These are phyloP conservation scores for Fusarium globosum DNA, from an alignment of 2,329 filamentous ascomycete species.

Conservation along the genomic window DNA sequence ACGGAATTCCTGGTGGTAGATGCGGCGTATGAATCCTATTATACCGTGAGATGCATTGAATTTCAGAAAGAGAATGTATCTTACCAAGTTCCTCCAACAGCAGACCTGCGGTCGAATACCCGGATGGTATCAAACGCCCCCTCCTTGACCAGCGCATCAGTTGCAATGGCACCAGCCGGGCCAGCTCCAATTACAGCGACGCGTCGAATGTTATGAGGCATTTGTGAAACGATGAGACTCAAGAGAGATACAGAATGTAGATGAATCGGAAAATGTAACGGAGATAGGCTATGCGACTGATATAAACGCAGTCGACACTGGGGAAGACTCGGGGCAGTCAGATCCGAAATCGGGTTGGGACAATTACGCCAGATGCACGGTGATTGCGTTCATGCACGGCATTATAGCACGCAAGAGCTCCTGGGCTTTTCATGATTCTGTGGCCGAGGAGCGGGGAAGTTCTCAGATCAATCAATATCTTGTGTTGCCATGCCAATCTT, in stretches of 20 bases:
- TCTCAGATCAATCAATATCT: background rate
- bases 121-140: slow-evolving; percentile 20
- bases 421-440: background rate
- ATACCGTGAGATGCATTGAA: background rate
- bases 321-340: background rate
- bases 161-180: slow-evolving; percentile 29
- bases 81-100: slow-evolving; percentile 25
- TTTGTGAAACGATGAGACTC: accelerated
- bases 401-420: background rate
- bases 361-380: background rate
- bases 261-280: background rate
- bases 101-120: slow-evolving; percentile 25
- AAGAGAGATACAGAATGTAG: accelerated
- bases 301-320: background rate
- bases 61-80: background rate
- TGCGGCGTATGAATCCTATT: slow-evolving; percentile 20
- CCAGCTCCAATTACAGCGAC: slow-evolving; percentile 30
- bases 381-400: background rate
- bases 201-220: slow-evolving; percentile 2
- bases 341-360: background rate
- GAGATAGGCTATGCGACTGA: background rate
- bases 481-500: background rate
- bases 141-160: slow-evolving; percentile 33
- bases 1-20: slow-evolving; percentile 12
- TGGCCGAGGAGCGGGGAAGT: background rate